Evolutionary conservation across 345 rosid species (phyloP).

Genomic region (Salix viminalis): DNA sequence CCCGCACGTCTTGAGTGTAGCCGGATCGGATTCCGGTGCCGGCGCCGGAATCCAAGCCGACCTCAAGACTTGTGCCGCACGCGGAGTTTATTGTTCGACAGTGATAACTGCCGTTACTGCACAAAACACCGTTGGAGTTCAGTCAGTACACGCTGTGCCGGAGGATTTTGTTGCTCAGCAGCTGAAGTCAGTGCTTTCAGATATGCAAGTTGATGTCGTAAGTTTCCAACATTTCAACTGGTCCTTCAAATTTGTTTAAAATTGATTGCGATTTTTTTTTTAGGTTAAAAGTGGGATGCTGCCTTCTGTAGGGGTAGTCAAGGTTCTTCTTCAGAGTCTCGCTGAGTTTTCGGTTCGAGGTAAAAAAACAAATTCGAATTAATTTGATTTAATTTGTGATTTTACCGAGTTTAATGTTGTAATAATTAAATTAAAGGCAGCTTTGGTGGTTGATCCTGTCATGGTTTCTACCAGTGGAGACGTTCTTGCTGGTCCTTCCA

Average conservation of each 20-base stretch:
- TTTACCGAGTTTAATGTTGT: constrained; percentile 29
- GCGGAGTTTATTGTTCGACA: constrained; percentile 86
- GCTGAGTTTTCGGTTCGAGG: constrained; percentile 62
- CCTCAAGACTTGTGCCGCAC: constrained; percentile 85
- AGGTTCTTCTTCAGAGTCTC: constrained; percentile 51
- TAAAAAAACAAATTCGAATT: constrained; percentile 19
- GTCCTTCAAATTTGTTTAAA: no score
- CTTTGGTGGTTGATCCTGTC: constrained; percentile 96
- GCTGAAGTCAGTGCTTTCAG: constrained; percentile 84
- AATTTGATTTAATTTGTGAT: not conserved
- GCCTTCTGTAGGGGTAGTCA: constrained; percentile 65
- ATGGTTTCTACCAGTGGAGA: constrained; percentile 98
- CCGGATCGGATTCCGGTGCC: constrained; percentile 92
- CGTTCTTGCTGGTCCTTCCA: constrained; percentile 71
- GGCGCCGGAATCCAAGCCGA: constrained; percentile 98
- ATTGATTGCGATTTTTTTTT: constrained; percentile 1
- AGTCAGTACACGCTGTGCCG: constrained; percentile 48
- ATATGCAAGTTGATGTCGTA: constrained; percentile 91
- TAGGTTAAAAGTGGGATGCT: constrained; percentile 98
- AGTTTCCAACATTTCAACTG: constrained; percentile 7
- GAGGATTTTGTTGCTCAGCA: constrained; percentile 68
- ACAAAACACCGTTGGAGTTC: constrained; percentile 87
- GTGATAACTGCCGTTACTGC: constrained; percentile 88
- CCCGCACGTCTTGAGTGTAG: constrained; percentile 76
- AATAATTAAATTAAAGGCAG: constrained; percentile 47